These are phyloP conservation scores for Leersia perrieri DNA, from an alignment of 176 grass and related monocot genomes.

Conservation along the genomic window DNA sequence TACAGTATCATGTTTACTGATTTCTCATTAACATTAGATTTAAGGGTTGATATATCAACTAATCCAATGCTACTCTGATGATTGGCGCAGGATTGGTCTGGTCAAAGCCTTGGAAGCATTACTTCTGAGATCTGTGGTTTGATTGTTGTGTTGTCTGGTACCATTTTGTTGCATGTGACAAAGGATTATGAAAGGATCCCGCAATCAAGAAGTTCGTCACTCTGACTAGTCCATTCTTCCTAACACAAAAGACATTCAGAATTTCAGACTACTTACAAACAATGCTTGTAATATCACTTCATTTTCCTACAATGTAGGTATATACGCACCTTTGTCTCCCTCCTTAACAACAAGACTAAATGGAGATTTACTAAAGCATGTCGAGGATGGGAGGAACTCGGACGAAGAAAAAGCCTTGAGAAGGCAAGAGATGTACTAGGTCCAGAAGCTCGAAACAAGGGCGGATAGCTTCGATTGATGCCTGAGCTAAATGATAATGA, in stretches of 20 bases:
- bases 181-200: slow-evolving; percentile 87
- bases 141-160: slow-evolving; percentile 85
- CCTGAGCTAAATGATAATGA: not conserved
- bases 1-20: not conserved
- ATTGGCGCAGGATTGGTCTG: slow-evolving; percentile 82
- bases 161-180: slow-evolving; percentile 86
- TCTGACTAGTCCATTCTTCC: not conserved
- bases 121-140: slow-evolving; percentile 93
- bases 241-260: not conserved
- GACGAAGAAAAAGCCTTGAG: slow-evolving; percentile 61
- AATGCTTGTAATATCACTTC: not conserved
- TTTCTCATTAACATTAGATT: not conserved
- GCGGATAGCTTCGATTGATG: not conserved
- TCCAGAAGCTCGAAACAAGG: not conserved
- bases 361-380: slow-evolving; percentile 64
- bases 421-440: slow-evolving; percentile 66
- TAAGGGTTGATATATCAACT: not conserved
- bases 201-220: slow-evolving; percentile 56
- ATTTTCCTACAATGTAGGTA: slow-evolving; percentile 42
- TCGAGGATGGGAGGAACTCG: slow-evolving; percentile 43
- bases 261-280: not conserved
- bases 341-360: slow-evolving; percentile 72
- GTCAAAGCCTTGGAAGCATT: slow-evolving; percentile 79
- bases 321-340: slow-evolving; percentile 73
- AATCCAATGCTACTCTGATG: not conserved